A percentile compares a stretch with the other conserved stretches of the same genome.
These are phyloP conservation scores for Tricholoma terreum DNA, from an alignment of 768 basidiomycete genomes.

Conservation along the genomic window DNA sequence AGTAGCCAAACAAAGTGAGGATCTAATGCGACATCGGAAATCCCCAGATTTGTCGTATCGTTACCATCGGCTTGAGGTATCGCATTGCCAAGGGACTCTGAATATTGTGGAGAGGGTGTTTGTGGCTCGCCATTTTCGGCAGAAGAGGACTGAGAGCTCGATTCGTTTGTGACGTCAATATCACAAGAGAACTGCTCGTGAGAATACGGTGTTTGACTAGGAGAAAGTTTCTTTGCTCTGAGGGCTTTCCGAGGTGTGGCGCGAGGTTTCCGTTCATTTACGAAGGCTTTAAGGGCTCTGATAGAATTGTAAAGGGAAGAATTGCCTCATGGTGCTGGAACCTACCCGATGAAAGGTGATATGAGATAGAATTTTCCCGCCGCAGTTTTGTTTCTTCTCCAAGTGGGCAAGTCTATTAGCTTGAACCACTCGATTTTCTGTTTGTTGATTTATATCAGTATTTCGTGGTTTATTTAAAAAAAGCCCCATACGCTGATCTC, in stretches of 20 bases:
- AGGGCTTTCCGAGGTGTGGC: conserved; percentile 37
- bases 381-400: conserved; percentile 72
- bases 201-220: neutral
- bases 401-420: conserved; percentile 86
- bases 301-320: conserved; percentile 5
- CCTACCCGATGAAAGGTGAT: conserved; percentile 85
- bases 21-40: conserved; percentile 44
- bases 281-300: conserved; percentile 65
- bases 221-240: conserved; percentile 23
- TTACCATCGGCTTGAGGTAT: conserved; percentile 33
- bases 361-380: conserved; percentile 92
- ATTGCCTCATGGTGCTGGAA: neutral
- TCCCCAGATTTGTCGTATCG: conserved; percentile 21
- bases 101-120: conserved; percentile 61
- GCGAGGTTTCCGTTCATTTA: conserved; percentile 60
- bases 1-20: conserved; percentile 71
- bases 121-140: conserved; percentile 58
- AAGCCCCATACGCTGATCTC: conserved; percentile 84
- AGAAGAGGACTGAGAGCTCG: conserved; percentile 66
- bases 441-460: conserved; percentile 12
- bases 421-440: conserved; percentile 98
- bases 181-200: neutral
- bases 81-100: conserved; percentile 35
- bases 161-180: conserved; percentile 47
- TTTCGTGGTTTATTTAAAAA: conserved; percentile 7